Conservation (phyloP, 2,329 filamentous ascomycete genomes). For the Alternaria gaisen region DNA sequence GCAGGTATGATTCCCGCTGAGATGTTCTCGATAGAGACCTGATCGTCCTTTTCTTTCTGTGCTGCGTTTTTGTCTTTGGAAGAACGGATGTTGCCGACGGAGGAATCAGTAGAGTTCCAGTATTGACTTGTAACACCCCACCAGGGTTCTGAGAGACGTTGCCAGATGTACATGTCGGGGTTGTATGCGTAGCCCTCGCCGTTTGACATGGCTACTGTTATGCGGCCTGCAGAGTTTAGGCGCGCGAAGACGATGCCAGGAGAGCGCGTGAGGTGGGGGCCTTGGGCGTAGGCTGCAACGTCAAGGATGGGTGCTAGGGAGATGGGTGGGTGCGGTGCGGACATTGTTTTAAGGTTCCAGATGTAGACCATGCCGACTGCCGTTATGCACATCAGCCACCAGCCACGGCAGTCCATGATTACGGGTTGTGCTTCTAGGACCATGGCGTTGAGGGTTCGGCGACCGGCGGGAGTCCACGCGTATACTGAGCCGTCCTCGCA, state of each 20-base stretch:
- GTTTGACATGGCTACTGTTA: constrained; percentile 91
- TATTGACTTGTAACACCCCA: constrained; percentile 98
- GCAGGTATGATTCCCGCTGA: constrained; percentile 93
- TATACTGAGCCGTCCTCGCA: constrained; percentile 93
- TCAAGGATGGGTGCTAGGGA: constrained; percentile 90
- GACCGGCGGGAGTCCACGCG: constrained; percentile 90
- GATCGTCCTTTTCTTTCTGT: constrained; percentile 54
- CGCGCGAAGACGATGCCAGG: constrained; percentile 91
- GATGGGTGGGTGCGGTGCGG: constrained; percentile 86
- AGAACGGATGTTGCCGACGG: constrained; percentile 80
- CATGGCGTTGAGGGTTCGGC: constrained; percentile 83
- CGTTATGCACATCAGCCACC: constrained; percentile 89
- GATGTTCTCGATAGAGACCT: constrained; percentile 66
- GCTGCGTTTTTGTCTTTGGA: constrained; percentile 52
- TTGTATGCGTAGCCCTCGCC: constrained; percentile 95
- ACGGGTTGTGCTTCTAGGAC: constrained; percentile 92
- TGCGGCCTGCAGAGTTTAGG: constrained; percentile 84
- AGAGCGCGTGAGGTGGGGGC: constrained; percentile 77
- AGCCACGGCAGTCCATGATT: constrained; percentile 87
- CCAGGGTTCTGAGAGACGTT: constrained; percentile 95
- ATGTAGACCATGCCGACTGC: constrained; percentile 89
- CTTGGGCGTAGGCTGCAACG: constrained; percentile 80
- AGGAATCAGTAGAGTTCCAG: constrained; percentile 97
- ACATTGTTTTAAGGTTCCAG: constrained; percentile 87
- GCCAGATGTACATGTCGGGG: constrained; percentile 86